These are phyloP conservation scores for Auricularia sp. DNA, from an alignment of 768 basidiomycete genomes.

Conservation along the genomic window DNA sequence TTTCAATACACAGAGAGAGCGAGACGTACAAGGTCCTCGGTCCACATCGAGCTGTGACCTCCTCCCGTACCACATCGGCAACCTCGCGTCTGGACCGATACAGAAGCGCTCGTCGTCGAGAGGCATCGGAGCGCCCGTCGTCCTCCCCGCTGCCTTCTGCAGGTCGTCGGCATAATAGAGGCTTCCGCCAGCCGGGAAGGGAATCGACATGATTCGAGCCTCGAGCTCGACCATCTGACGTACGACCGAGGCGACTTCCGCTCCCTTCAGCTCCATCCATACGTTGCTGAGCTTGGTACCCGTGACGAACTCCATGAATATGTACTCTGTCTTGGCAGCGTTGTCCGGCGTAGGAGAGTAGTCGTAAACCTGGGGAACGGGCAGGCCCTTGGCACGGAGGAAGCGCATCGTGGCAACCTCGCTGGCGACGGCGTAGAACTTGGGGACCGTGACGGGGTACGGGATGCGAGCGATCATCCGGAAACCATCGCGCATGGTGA, in stretches of 20 bases:
- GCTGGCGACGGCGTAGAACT: conserved; percentile 21
- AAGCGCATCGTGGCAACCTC: conserved; percentile 23
- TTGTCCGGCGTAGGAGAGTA: conserved; percentile 21
- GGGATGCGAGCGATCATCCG: conserved; percentile 23
- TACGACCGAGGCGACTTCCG: conserved; percentile 31
- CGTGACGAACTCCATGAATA: conserved; percentile 23
- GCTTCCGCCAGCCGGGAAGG: conserved; percentile 44
- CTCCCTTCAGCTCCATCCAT: conserved; percentile 29
- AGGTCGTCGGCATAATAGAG: conserved; percentile 39
- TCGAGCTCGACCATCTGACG: conserved; percentile 40
- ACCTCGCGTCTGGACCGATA: conserved; percentile 28
- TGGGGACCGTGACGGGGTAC: conserved; percentile 18
- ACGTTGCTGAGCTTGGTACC: conserved; percentile 35
- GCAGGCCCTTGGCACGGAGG: conserved; percentile 21
- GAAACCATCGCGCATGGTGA: conserved; percentile 17
- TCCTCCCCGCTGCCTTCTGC: conserved; percentile 27
- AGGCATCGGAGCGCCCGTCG: conserved; percentile 16
- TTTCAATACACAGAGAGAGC: conserved; percentile 21
- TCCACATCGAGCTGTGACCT: conserved; percentile 39
- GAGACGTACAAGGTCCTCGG: conserved; percentile 42
- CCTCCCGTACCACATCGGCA: conserved; percentile 41
- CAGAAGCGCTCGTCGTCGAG: conserved; percentile 26
- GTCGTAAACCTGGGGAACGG: conserved; percentile 22
- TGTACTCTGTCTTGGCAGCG: conserved; percentile 20
- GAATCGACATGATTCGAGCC: conserved; percentile 35